Evolutionary conservation across 2,329 filamentous ascomycete genomes (phyloP).

Genomic region (Neurospora sp.): DNA sequence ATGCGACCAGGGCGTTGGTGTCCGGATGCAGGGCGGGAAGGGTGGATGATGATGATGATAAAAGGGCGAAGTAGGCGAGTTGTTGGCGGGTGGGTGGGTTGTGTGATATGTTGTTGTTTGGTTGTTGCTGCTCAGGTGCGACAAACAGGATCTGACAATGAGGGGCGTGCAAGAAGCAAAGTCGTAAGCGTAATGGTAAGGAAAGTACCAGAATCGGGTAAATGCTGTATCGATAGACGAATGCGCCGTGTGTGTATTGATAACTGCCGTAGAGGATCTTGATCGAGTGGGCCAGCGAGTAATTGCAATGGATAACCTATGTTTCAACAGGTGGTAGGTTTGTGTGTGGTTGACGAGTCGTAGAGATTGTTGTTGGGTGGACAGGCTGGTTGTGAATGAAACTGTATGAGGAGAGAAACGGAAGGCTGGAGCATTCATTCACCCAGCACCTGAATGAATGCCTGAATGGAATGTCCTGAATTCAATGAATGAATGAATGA

Average conservation of each 20-base stretch:
- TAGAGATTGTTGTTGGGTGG: neutral
- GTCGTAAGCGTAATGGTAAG: neutral
- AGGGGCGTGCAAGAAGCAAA: neutral
- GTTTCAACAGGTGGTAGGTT: neutral
- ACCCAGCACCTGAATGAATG: neutral
- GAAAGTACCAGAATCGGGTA: neutral
- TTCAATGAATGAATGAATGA: conserved; percentile 6
- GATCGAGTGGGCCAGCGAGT: neutral
- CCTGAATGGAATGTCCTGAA: neutral
- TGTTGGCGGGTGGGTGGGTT: neutral
- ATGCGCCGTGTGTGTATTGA: neutral
- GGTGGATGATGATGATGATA: neutral
- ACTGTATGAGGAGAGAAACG: neutral
- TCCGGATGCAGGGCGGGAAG: neutral
- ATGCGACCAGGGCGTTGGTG: neutral
- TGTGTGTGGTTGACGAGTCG: neutral
- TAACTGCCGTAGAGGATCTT: neutral
- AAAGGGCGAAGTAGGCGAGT: neutral
- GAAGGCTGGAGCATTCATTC: neutral
- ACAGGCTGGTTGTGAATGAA: neutral
- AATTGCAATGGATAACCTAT: neutral
- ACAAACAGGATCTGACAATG: neutral
- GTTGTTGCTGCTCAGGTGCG: neutral
- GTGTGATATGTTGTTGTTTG: neutral
- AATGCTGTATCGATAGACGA: neutral